These are phyloP conservation scores for Termitomyces sp. DNA, from an alignment of 768 basidiomycete genomes.

Conservation along the genomic window DNA sequence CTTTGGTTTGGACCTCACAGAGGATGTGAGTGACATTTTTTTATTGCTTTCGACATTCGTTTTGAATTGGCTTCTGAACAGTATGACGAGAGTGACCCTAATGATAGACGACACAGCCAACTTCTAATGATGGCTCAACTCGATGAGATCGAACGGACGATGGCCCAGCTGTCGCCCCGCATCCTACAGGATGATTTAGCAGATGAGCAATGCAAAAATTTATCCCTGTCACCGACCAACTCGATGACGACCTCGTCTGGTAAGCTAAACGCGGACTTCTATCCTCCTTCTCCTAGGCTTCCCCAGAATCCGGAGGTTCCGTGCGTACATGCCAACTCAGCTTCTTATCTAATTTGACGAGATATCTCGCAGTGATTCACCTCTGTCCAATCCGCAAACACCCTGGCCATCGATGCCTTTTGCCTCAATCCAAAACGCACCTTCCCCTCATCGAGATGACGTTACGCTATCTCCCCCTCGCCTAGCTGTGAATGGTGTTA, in stretches of 20 bases:
- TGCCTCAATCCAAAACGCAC: constrained; percentile 25
- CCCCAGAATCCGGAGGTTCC: constrained; percentile 21
- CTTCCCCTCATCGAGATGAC: constrained; percentile 17
- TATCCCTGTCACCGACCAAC: constrained; percentile 27
- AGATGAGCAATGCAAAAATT: constrained; percentile 25
- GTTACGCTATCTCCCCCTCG: constrained; percentile 49
- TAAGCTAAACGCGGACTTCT: constrained; percentile 20
- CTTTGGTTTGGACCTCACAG: constrained; percentile 39
- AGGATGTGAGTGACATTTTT: constrained; percentile 31
- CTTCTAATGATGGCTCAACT: constrained; percentile 67
- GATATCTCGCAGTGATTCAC: constrained; percentile 9
- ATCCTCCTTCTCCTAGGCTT: constrained; percentile 31
- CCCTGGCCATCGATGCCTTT: constrained; percentile 39
- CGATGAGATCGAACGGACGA: constrained; percentile 74
- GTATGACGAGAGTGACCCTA: constrained; percentile 67
- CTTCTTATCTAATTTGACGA: background rate
- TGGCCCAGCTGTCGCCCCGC: constrained; percentile 64
- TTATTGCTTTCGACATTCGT: background rate
- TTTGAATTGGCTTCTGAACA: constrained; percentile 22
- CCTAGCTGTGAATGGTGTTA: constrained; percentile 63
- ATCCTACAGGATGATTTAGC: constrained; percentile 34
- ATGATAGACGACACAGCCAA: constrained; percentile 72
- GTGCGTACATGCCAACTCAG: constrained; percentile 16
- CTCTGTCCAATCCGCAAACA: constrained; percentile 11
- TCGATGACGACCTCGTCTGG: constrained; percentile 23